A percentile compares a stretch with the other conserved stretches of the same genome.
phyloP scores from a whole-genome alignment of 163 green algal genomes.

The Chlorella variabilis region DNA sequence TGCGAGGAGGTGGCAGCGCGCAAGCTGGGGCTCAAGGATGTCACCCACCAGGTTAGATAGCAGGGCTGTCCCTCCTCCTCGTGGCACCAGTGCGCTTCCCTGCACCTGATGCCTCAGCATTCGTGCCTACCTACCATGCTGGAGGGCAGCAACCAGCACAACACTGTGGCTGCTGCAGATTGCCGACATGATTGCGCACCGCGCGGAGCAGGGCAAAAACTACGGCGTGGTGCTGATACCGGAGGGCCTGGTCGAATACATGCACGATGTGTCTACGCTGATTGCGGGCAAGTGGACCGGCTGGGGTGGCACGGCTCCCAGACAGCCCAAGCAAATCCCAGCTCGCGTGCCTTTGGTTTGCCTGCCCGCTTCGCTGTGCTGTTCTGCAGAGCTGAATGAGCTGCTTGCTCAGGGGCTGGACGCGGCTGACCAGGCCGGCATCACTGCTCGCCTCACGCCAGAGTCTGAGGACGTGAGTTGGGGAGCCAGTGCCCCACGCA shows the following conservation, averaged over 20 bases:
- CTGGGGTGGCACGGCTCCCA: too few relatives aligned
- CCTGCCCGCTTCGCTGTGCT: background rate
- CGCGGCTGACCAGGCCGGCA: background rate
- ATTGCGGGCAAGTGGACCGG: background rate
- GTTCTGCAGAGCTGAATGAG: constrained; percentile 49
- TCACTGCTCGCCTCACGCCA: constrained; percentile 37
- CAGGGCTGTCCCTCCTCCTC: too few relatives aligned
- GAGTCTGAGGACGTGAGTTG: constrained; percentile 23
- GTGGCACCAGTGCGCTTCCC: too few relatives aligned
- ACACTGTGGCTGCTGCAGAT: too few relatives aligned
- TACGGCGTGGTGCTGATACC: constrained; percentile 76
- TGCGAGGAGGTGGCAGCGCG: constrained; percentile 19
- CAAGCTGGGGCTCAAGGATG: background rate
- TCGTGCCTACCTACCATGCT: too few relatives aligned
- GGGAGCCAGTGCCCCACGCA: too few relatives aligned
- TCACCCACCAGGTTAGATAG: constrained; percentile 12
- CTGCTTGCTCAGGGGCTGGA: constrained; percentile 52
- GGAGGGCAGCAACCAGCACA: too few relatives aligned
- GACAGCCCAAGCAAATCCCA: too few relatives aligned
- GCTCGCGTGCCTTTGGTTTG: too few relatives aligned
- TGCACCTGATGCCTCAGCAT: too few relatives aligned
- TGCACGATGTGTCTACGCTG: constrained; percentile 22
- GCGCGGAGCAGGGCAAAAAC: constrained; percentile 54
- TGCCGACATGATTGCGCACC: constrained; percentile 63
- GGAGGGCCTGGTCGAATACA: constrained; percentile 71